Evolutionary conservation across 371 early-diverging fungal species (phyloP), one percentile per base, ranked within the genome.

Genomic region (Mucor sp.): DNA sequence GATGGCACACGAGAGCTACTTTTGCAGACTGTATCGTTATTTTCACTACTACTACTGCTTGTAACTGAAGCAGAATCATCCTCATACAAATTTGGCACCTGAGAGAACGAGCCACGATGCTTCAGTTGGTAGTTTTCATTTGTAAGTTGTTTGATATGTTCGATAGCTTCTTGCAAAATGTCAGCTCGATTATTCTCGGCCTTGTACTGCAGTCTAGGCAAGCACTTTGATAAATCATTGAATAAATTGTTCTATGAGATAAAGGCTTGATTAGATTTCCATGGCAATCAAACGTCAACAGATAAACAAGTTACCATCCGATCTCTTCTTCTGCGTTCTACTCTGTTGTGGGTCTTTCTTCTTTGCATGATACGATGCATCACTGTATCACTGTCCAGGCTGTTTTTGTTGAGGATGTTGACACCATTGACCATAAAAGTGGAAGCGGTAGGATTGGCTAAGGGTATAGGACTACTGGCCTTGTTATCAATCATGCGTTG

Each of bases 321-420:
- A 60, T 85, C 87, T 62, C 87, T 71, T 43, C 87, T 76, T 61
- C 85, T 77, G 19, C 87, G 72, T 63, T 87, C 87, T 12, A 86
- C 87, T 33, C 78, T 79, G 67, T 86, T 86, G 66, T 87, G 87
- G 28, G 84, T 85, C 62, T 85, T 82, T 66, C 82, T 77, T 35
- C 85, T 75, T 62, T 84, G 78, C 61, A 78, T 80, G 48, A 87
- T 74, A 32, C 85, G 78, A 69, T 85, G 78, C 66, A 83, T 75
- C n/a, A 83, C 81, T 3, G 83, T 85, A 61, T 83, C 78, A 65
- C 79, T 82, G 56, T 86, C 87, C 25, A 87, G 65, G 63, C 82
- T 80, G 32, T 77, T 73, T 57, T 79, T 84, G 65, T 87, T 87
- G 56, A 87, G 74, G 30, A 87, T 79, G 57, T 87, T 87, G 58